Evolutionary conservation across 805 yeast genomes (phyloP).

Genomic region (Zygoascus bituminiphila): DNA sequence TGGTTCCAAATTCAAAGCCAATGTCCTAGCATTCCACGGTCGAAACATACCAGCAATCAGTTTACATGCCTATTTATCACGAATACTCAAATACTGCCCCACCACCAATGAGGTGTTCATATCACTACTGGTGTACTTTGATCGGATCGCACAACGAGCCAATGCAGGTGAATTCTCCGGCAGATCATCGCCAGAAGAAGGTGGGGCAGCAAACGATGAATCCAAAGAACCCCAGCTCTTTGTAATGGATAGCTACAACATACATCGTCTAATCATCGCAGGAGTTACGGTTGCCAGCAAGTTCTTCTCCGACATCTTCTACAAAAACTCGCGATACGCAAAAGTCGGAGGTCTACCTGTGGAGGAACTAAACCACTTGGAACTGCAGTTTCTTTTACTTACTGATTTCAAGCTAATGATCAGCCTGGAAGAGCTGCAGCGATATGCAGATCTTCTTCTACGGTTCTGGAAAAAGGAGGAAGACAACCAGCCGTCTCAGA

Average conservation of each 20-base stretch:
- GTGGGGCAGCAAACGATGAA: neutral
- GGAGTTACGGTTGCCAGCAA: conserved; percentile 95
- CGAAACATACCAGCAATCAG: conserved; percentile 94
- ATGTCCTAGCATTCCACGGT: conserved; percentile 85
- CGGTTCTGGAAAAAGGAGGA: conserved; percentile 61
- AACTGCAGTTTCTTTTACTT: conserved; percentile 75
- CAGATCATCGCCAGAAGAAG: neutral
- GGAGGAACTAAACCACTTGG: conserved; percentile 87
- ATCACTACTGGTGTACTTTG: conserved; percentile 85
- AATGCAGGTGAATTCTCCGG: conserved; percentile 30
- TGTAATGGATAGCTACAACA: conserved; percentile 93
- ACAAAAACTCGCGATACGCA: conserved; percentile 89
- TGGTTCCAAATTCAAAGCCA: conserved; percentile 22
- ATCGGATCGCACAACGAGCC: conserved; percentile 81
- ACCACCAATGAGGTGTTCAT: conserved; percentile 96
- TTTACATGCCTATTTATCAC: conserved; percentile 76
- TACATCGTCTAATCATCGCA: conserved; percentile 86
- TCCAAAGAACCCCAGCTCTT: conserved; percentile 45
- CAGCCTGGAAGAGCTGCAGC: conserved; percentile 80
- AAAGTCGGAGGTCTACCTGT: conserved; percentile 89
- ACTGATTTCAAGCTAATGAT: conserved; percentile 84
- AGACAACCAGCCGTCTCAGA: neutral
- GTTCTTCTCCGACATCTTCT: conserved; percentile 89
- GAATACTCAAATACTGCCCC: conserved; percentile 94
- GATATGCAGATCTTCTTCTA: conserved; percentile 77